Base-by-base conservation (phyloP, 2,329 filamentous ascomycete genomes). In the Pseudogymnoascus sp. region DNA sequence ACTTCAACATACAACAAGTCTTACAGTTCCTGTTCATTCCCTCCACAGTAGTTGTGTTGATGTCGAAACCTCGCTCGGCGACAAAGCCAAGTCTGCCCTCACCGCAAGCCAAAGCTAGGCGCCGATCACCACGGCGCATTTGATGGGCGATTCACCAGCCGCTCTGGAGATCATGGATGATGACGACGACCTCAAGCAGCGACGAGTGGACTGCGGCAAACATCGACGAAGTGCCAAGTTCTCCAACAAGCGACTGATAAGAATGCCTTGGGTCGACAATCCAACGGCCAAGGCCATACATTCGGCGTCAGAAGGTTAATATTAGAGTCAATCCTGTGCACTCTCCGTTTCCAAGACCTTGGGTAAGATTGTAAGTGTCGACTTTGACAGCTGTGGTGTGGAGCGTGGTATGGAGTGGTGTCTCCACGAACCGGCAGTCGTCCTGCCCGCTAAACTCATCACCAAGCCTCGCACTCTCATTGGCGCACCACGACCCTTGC, bases 291-390 rank as follows among this genome's bases (percentile, higher is more conserved):
- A 55, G 49, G 49, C 49, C 49, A 55, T 55, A 33, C 25, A 28
- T 55, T 33, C 28, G 16, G 49, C 49, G 49, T 55, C 49, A 55
- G 49, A 55, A 55, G 49, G 28, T 55, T 55, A 55, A 55, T 55
- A 55, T 55, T 55, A 55, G 49, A 55, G 9, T 55, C 49, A 55
- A 18, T 33, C 16, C 49, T 55, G 9, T 55, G 28, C 49, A 33
- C 2, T 33, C 49, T 55, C 49, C 18, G 49, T 55, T 55, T 55
- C 28, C 49, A 55, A 55, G 49, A 33, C 49, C 49, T 33, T 55
- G 49, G 49, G 16, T 33, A 18, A 33, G 28, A 55, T 55, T 55
- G 25, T 12, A 55, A 55, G 25, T 21, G 49, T 55, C 49, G 28
- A 18, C 28, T 55, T 33, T 55, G 49, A 55, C 49, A 55, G 49